A percentile compares a stretch with the other conserved stretches of the same genome.
Conservation (phyloP, 306 rosid species). For the Arachis hypogaea region DNA sequence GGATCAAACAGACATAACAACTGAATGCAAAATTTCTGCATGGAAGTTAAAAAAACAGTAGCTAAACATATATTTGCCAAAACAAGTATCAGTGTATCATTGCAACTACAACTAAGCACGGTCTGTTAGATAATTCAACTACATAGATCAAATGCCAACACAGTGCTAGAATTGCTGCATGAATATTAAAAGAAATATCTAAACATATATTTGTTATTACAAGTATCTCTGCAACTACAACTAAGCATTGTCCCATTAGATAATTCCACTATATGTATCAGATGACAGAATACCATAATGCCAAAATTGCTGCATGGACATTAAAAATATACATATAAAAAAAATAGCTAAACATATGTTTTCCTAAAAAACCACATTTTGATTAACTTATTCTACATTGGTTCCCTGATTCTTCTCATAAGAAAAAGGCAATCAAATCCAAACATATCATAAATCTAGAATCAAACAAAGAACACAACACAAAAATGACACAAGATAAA, state of each 20-base stretch:
- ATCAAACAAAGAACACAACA: background rate
- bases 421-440: background rate
- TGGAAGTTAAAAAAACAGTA: background rate
- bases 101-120: too few relatives aligned
- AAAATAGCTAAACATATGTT: background rate
- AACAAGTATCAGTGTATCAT: too few relatives aligned
- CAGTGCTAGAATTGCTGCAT: constrained; percentile 2
- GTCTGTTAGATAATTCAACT: too few relatives aligned
- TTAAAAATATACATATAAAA: too few relatives aligned
- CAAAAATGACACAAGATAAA: background rate
- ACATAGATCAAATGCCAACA: background rate
- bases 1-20: too few relatives aligned
- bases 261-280: too few relatives aligned
- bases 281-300: background rate
- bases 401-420: background rate
- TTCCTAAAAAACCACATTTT: background rate
- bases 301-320: background rate
- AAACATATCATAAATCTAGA: background rate
- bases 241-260: too few relatives aligned
- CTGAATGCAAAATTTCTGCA: constrained; percentile 3
- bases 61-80: background rate
- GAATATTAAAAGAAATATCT: background rate
- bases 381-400: background rate
- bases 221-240: too few relatives aligned
- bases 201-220: background rate